Evolutionary conservation across 148 eudicot species (phyloP), one percentile per base, ranked within the genome.

Genomic region (Polygonum maritimum): DNA sequence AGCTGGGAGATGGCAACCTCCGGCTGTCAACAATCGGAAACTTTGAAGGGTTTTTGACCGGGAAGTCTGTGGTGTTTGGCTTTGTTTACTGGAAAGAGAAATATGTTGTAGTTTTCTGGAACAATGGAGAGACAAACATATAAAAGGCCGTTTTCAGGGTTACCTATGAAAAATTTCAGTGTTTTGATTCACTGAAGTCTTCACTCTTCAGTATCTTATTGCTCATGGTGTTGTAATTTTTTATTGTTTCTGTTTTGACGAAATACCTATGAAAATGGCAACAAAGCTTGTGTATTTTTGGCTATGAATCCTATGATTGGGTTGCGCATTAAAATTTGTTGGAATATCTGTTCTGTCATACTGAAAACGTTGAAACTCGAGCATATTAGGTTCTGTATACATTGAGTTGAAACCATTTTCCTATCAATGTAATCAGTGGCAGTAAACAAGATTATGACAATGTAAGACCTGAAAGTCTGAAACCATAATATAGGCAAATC

Each of bases 1-100:
- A 84, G 78, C 90, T 69, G 97, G 98, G 54, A 88, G 84, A 19
- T 95, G 96, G 98, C 41, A 84, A 76, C 80, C 78, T 65, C 96
- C 96, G 58, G 52, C 77, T 39, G 74, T 77, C 71, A 69, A 60
- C 52, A 65, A 18, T 79, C 65, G 75, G 58, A 77, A 67, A 67
- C n/a, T 1, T 67, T 54, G 0, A 31, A 38, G 38, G 26, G 69
- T 13, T 12, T 62, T 21, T 62, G 31, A 35, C 13, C 15, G 36
- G 36, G 9, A 10, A 12, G 55, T 15, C 16, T 4, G 55, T 51
- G 2, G 5, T 49, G 5, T 3, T 49, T 51, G 16, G 4, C 55
- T 51, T 51, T 3, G 55, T 15, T 5, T 51, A 18, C 55, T 5
- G n/a, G 19, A 51, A 51, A 51, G 10, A 3, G 55, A 44, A 0